phyloP scores from a whole-genome alignment of 768 basidiomycete species.

The Collybia sp. region DNA sequence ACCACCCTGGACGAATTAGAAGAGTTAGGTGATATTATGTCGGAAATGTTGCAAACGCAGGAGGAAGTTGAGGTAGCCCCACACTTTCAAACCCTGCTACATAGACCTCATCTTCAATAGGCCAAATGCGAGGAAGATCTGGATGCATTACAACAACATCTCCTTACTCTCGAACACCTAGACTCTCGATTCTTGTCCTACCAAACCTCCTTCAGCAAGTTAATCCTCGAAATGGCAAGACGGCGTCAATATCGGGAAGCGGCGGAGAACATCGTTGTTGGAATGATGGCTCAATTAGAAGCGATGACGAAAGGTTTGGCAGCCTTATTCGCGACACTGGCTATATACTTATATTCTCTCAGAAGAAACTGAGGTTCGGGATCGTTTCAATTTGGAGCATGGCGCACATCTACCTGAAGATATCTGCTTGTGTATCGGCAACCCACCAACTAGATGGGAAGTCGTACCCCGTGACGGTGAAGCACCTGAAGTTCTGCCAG shows the following conservation, averaged over 20 bases:
- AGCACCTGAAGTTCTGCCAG: conserved; percentile 52
- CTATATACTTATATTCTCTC: conserved; percentile 3
- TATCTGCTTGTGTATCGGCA: conserved; percentile 72
- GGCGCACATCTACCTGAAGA: conserved; percentile 75
- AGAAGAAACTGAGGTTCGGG: conserved; percentile 68
- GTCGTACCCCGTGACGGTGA: conserved; percentile 56
- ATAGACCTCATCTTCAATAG: conserved; percentile 22
- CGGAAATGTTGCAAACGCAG: conserved; percentile 69
- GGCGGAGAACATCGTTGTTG: conserved; percentile 57
- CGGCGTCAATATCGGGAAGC: conserved; percentile 63
- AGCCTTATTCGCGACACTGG: neutral
- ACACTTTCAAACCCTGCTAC: neutral
- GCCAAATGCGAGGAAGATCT: conserved; percentile 49
- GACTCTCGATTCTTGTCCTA: conserved; percentile 66
- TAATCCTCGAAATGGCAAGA: conserved; percentile 69
- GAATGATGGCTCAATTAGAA: conserved; percentile 61
- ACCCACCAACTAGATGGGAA: conserved; percentile 71
- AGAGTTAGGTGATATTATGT: conserved; percentile 75
- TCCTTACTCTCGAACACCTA: conserved; percentile 59
- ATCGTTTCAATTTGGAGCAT: conserved; percentile 68
- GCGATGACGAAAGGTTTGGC: conserved; percentile 61
- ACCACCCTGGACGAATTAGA: conserved; percentile 62
- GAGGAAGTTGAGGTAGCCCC: conserved; percentile 58
- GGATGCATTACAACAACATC: conserved; percentile 51
- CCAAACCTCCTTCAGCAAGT: conserved; percentile 67